phyloP scores from a whole-genome alignment of 805 yeast genomes.

The Hagleromyces aurorensis region DNA sequence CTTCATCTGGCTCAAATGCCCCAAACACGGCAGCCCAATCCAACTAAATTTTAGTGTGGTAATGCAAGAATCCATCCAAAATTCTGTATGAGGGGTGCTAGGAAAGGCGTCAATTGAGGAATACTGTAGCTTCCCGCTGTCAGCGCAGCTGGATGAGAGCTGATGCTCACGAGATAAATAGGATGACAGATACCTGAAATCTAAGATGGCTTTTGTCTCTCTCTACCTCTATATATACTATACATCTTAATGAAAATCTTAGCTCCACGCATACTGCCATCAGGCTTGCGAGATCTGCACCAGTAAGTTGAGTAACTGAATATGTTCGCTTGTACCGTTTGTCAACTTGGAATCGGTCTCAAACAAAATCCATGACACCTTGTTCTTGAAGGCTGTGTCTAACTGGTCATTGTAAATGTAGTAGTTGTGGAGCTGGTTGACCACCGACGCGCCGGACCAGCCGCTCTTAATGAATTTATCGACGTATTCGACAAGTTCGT shows the following conservation, averaged over 20 bases:
- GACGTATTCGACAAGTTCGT: constrained; percentile 36
- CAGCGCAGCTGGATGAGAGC: not conserved
- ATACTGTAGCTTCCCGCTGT: too few relatives aligned
- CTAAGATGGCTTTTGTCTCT: not conserved
- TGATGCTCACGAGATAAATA: not conserved
- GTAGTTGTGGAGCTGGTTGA: constrained; percentile 63
- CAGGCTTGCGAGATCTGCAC: constrained; percentile 39
- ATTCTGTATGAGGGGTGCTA: too few relatives aligned
- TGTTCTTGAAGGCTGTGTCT: constrained; percentile 49
- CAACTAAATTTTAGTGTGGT: too few relatives aligned
- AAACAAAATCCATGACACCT: constrained; percentile 56
- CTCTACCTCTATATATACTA: not conserved
- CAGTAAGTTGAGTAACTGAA: constrained; percentile 65
- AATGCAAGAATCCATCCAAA: too few relatives aligned
- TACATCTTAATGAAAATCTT: not conserved
- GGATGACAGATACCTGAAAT: not conserved
- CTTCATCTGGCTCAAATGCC: too few relatives aligned
- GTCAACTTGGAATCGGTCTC: constrained; percentile 66
- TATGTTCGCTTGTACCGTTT: constrained; percentile 84
- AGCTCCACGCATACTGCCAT: constrained; percentile 1
- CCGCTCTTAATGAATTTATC: constrained; percentile 54
- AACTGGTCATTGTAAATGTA: constrained; percentile 49
- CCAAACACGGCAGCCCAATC: too few relatives aligned
- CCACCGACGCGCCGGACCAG: constrained; percentile 69
- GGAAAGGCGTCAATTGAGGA: too few relatives aligned